Evolutionary conservation across 768 basidiomycete species (phyloP).

Genomic region (Lactifluus pinguis): DNA sequence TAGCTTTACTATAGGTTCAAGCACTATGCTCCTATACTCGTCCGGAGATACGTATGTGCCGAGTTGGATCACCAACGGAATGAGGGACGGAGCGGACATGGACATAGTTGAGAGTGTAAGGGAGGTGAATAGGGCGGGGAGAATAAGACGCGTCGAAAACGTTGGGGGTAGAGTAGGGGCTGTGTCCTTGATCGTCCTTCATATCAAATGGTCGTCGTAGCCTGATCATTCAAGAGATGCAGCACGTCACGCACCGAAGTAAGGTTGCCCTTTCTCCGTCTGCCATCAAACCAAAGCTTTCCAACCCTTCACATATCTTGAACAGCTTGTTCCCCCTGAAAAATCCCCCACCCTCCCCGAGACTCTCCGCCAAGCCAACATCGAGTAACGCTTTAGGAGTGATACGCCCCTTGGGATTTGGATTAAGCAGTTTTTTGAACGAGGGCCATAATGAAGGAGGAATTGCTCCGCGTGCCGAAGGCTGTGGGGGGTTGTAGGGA

Average conservation of each 20-base stretch:
- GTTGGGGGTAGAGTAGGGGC: conserved; percentile 74
- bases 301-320: conserved; percentile 75
- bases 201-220: neutral
- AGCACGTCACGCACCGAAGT: conserved; percentile 43
- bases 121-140: conserved; percentile 71
- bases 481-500: conserved; percentile 69
- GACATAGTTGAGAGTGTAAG: conserved; percentile 66
- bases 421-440: conserved; percentile 86
- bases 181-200: conserved; percentile 70
- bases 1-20: conserved; percentile 75
- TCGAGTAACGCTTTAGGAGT: conserved; percentile 71
- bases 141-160: conserved; percentile 75
- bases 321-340: conserved; percentile 78
- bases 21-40: conserved; percentile 59
- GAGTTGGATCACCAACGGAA: conserved; percentile 79
- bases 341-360: conserved; percentile 56
- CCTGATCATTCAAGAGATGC: neutral
- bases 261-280: conserved; percentile 73
- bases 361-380: conserved; percentile 62
- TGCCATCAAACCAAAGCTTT: conserved; percentile 70
- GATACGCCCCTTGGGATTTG: conserved; percentile 73
- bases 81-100: conserved; percentile 61
- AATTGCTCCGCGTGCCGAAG: conserved; percentile 69
- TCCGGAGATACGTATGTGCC: conserved; percentile 60
- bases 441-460: conserved; percentile 65